Evolutionary conservation across 345 rosid genomes (phyloP).

Genomic region (Brassica juncea): DNA sequence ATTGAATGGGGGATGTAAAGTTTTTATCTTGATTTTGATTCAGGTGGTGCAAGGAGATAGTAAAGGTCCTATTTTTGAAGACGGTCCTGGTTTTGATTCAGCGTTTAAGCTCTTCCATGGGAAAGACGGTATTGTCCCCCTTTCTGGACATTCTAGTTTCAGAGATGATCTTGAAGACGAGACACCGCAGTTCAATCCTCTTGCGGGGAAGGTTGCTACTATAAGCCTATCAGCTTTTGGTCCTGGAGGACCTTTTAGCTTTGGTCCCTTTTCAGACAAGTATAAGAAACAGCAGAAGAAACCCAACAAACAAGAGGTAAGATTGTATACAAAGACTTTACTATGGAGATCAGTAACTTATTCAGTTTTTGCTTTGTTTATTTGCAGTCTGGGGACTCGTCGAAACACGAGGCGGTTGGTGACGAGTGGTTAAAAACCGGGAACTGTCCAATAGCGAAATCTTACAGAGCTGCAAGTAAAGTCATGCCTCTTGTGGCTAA

Average conservation of each 20-base stretch:
- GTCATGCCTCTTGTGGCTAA: slow-evolving; percentile 74
- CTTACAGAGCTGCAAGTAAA: slow-evolving; percentile 68
- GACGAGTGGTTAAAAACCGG: slow-evolving; percentile 79
- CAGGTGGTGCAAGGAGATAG: slow-evolving; percentile 55
- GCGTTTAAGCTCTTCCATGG: slow-evolving; percentile 88
- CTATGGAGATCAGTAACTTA: slow-evolving; percentile 1
- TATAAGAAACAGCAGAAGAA: slow-evolving; percentile 68
- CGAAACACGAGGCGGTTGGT: slow-evolving; percentile 69
- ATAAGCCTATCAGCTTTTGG: slow-evolving; percentile 80
- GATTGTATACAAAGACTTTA: neutral
- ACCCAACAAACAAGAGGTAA: slow-evolving; percentile 67
- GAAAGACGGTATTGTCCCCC: slow-evolving; percentile 80
- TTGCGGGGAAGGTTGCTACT: slow-evolving; percentile 67
- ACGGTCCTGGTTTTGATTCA: slow-evolving; percentile 68
- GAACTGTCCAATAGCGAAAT: slow-evolving; percentile 87
- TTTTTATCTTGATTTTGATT: slow-evolving; percentile 15
- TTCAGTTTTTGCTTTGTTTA: neutral
- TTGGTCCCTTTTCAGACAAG: slow-evolving; percentile 63
- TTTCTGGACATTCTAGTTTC: slow-evolving; percentile 47
- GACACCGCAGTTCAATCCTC: slow-evolving; percentile 64
- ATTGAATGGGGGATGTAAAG: neutral
- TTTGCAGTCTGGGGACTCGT: slow-evolving; percentile 53
- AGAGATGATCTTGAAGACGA: slow-evolving; percentile 23
- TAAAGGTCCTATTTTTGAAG: slow-evolving; percentile 90
- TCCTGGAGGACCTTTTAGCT: slow-evolving; percentile 73